Evolutionary conservation across 257 asterid genomes (phyloP), one percentile per base, ranked within the genome.

Genomic region (Solanum chmielewskii): DNA sequence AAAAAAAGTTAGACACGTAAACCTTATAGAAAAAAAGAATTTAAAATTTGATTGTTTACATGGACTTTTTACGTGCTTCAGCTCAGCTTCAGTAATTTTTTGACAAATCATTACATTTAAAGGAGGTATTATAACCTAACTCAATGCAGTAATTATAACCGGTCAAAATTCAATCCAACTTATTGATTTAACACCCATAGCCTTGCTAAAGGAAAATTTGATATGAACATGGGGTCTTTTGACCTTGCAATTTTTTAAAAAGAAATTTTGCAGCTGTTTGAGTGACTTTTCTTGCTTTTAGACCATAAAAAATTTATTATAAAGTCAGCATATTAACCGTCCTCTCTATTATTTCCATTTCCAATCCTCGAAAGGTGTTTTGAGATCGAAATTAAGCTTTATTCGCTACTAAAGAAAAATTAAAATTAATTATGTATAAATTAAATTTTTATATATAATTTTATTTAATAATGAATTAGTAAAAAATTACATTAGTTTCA

Each of bases 11-110:
- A 3, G 35, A 33, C 1, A 3, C 35, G 0, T 33, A 33, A 33
- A 33, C 5, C 1, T 33, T 33, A 3, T 33, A 33, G 1, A 33
- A 33, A 33, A 49, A 49, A 49, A 69, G 0, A 49, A 49, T 15
- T 15, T 49, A 49, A 49, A 52, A 16, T 52, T 16, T 16, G 6
- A 1, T 52, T 52, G 23, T 52, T 52, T 6, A 16, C 10, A 16
- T 1, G 1, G 0, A 14, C 0, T 1, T 14, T 29, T 31, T 7
- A 69, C 0, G 1, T 0, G 20, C 11, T 1, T 14, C 3, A 7
- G 0, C 12, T 3, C 3, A 7, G 0, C 3, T 1, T 2, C 3
- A 29, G 4, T 68, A 68, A 29, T 21, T 3, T 29, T 69, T 14
- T 6, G 7, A 0, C 6, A 1, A 9, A 31, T 31, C 1, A 31